Percentiles rank a stretch among this genome's conserved stretches.
Conservation (phyloP, 306 rosid species). For the Dalbergia cochinchinensis region DNA sequence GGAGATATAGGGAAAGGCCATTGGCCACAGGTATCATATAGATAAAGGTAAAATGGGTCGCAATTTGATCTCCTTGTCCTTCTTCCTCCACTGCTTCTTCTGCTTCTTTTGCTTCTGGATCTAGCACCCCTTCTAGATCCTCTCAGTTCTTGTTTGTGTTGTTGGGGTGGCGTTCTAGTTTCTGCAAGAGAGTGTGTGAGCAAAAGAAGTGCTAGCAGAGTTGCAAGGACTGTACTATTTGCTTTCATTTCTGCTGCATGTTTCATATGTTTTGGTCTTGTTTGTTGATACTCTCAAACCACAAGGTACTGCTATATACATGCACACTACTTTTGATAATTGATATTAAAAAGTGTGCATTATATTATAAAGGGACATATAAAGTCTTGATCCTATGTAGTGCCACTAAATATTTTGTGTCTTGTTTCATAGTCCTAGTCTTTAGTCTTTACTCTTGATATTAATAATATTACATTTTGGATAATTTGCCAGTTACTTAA, state of each 20-base stretch:
- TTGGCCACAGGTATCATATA: constrained; percentile 70
- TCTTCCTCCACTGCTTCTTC: constrained; percentile 20
- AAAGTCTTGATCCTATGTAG: no score
- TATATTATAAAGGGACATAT: no score
- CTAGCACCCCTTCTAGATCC: neutral
- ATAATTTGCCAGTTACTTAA: no score
- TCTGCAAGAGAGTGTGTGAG: constrained; percentile 52
- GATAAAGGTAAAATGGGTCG: constrained; percentile 70
- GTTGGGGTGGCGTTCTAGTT: constrained; percentile 32
- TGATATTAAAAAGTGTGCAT: no score
- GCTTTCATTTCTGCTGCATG: constrained; percentile 63
- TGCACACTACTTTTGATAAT: neutral
- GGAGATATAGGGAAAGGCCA: constrained; percentile 83
- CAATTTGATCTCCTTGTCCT: constrained; percentile 55
- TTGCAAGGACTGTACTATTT: constrained; percentile 36
- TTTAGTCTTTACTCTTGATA: no score
- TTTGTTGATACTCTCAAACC: constrained; percentile 17
- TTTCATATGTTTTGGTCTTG: neutral
- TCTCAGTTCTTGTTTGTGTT: constrained; percentile 48
- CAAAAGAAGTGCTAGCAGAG: constrained; percentile 55
- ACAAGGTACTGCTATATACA: constrained; percentile 5
- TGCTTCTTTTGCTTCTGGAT: constrained; percentile 3
- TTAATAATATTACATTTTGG: no score
- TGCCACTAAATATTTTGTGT: no score
- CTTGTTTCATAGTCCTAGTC: no score